Percentiles rank a stretch among this genome's conserved stretches.
Evolutionary conservation across 108 stramenopile genomes (phyloP).

Genomic region (Conticribra weissflogii): DNA sequence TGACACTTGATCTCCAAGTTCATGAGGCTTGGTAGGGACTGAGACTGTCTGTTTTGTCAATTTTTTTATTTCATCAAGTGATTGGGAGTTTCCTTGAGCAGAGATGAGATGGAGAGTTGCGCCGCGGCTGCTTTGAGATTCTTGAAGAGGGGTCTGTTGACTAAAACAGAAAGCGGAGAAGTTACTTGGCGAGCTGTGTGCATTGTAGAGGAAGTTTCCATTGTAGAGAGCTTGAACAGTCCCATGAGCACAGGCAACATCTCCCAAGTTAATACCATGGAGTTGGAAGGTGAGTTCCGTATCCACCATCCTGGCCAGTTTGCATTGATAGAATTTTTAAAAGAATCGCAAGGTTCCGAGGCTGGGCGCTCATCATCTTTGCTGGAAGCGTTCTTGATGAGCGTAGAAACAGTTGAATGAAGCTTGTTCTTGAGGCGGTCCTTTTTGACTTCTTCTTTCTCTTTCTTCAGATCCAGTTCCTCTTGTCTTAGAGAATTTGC

Average conservation of each 20-base stretch:
- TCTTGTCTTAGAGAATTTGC: not conserved
- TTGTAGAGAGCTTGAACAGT: slow-evolving; percentile 9
- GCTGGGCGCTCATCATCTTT: too few relatives aligned
- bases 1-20: not conserved
- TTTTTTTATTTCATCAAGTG: not conserved
- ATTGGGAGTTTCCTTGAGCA: not conserved
- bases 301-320: not conserved
- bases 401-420: not conserved
- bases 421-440: slow-evolving; percentile 12
- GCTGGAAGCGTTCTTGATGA: too few relatives aligned
- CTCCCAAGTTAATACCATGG: not conserved
- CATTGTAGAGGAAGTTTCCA: slow-evolving; percentile 1
- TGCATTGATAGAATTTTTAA: too few relatives aligned
- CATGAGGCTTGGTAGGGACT: not conserved
- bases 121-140: not conserved
- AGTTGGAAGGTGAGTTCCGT: slow-evolving; percentile 4
- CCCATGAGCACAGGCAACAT: not conserved
- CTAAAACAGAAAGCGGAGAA: slow-evolving; percentile 21
- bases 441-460: slow-evolving; percentile 12
- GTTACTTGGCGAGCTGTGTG: slow-evolving; percentile 17
- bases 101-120: not conserved
- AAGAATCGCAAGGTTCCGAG: too few relatives aligned
- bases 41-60: not conserved
- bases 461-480: not conserved
- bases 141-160: not conserved